Percentiles rank a stretch among this genome's conserved stretches.
These are phyloP conservation scores for Glycine soja DNA, from an alignment of 306 rosid species.

Conservation along the genomic window DNA sequence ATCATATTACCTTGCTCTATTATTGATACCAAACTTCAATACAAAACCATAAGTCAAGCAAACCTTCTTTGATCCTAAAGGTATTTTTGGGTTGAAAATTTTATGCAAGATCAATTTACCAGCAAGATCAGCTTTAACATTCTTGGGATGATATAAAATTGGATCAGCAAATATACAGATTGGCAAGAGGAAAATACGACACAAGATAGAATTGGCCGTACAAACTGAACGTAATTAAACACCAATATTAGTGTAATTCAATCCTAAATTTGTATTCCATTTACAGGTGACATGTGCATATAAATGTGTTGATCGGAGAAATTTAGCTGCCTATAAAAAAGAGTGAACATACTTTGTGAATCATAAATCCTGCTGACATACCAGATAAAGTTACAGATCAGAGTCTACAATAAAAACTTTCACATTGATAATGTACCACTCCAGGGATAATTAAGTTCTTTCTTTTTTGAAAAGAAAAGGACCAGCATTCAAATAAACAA, in stretches of 20 bases:
- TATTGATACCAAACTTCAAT: no score
- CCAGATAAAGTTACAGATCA: constrained; percentile 19
- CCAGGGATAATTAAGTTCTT: not conserved
- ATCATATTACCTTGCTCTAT: constrained; percentile 56
- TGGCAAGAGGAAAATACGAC: no score
- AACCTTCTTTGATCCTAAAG: no score
- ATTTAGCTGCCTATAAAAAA: constrained; percentile 17
- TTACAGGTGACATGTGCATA: not conserved
- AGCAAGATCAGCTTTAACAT: no score
- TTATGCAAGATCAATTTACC: no score
- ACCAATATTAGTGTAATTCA: not conserved
- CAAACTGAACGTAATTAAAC: constrained; percentile 52
- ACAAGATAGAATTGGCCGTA: constrained; percentile 46
- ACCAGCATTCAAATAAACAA: constrained; percentile 5
- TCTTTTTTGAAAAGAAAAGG: not conserved
- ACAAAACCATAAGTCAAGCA: no score
- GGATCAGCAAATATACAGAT: no score
- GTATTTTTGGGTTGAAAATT: no score
- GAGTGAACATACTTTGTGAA: not conserved
- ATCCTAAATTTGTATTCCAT: not conserved
- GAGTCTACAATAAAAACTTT: constrained; percentile 25
- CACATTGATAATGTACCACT: constrained; percentile 30
- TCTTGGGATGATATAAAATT: no score
- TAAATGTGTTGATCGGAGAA: constrained; percentile 14
- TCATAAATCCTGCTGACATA: constrained; percentile 3